Percentiles rank a stretch among this genome's conserved stretches.
Conservation (phyloP, 2,329 filamentous ascomycete genomes). For the Pseudogymnoascus sp. region DNA sequence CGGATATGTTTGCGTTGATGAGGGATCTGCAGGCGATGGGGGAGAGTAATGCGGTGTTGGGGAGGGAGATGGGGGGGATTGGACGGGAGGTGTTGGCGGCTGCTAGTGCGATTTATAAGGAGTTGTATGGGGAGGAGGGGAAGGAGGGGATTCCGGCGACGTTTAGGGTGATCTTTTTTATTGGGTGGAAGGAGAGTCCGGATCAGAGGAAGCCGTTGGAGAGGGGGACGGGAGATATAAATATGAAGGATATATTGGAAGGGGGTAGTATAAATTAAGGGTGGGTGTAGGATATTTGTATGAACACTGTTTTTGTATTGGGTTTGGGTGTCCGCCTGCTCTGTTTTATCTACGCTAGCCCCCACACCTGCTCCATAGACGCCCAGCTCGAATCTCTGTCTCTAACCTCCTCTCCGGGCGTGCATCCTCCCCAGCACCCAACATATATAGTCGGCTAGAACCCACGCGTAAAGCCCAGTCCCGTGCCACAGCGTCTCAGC, state of each 20-base stretch:
- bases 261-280: conserved; percentile 17
- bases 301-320: background rate
- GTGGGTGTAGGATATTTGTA: conserved; percentile 1
- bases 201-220: conserved; percentile 71
- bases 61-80: conserved; percentile 73
- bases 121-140: conserved; percentile 71
- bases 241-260: conserved; percentile 72
- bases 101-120: conserved; percentile 78
- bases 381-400: background rate
- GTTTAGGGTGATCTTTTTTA: conserved; percentile 96
- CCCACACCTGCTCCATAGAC: background rate
- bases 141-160: conserved; percentile 63
- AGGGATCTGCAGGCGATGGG: conserved; percentile 93
- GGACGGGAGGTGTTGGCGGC: conserved; percentile 78
- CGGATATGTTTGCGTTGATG: conserved; percentile 84
- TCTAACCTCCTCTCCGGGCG: background rate
- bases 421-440: background rate
- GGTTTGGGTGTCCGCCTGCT: background rate
- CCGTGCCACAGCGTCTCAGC: background rate
- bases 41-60: conserved; percentile 80
- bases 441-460: background rate
- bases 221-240: conserved; percentile 78
- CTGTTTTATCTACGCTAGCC: background rate
- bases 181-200: conserved; percentile 86
- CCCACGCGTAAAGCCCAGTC: background rate